phyloP scores from a whole-genome alignment of 768 basidiomycete genomes.

The Calocybe cyanea region DNA sequence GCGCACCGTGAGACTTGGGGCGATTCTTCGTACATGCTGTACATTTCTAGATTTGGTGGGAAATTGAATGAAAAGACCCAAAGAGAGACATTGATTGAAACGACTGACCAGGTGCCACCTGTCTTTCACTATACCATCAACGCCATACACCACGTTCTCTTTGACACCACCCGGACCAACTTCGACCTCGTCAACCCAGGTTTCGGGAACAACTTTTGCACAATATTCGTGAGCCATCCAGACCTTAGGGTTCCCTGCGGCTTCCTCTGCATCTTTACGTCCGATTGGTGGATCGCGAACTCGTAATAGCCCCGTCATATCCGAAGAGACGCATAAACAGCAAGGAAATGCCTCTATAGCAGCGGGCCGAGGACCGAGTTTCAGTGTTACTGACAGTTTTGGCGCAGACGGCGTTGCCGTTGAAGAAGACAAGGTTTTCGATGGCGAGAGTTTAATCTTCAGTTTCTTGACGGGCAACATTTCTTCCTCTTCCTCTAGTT shows the following conservation, averaged over 20 bases:
- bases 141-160: slow-evolving; percentile 71
- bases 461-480: slow-evolving; percentile 46
- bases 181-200: slow-evolving; percentile 79
- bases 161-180: slow-evolving; percentile 31
- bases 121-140: slow-evolving; percentile 84
- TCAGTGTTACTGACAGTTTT: slow-evolving; percentile 59
- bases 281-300: slow-evolving; percentile 66
- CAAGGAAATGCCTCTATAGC: slow-evolving; percentile 60
- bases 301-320: slow-evolving; percentile 50
- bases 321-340: slow-evolving; percentile 60
- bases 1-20: slow-evolving; percentile 69
- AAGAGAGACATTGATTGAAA: neutral
- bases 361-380: slow-evolving; percentile 58
- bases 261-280: slow-evolving; percentile 49
- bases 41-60: slow-evolving; percentile 72
- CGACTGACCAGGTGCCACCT: slow-evolving; percentile 84
- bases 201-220: slow-evolving; percentile 82
- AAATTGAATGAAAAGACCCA: neutral
- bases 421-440: slow-evolving; percentile 21
- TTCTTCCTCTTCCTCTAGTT: slow-evolving; percentile 31
- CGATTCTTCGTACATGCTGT: slow-evolving; percentile 71
- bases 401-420: slow-evolving; percentile 16
- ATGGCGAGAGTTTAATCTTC: slow-evolving; percentile 34
- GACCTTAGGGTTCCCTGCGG: slow-evolving; percentile 37
- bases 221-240: slow-evolving; percentile 84